Evolutionary conservation across 768 basidiomycete genomes (phyloP).

Genomic region (Pulveroboletus frians): DNA sequence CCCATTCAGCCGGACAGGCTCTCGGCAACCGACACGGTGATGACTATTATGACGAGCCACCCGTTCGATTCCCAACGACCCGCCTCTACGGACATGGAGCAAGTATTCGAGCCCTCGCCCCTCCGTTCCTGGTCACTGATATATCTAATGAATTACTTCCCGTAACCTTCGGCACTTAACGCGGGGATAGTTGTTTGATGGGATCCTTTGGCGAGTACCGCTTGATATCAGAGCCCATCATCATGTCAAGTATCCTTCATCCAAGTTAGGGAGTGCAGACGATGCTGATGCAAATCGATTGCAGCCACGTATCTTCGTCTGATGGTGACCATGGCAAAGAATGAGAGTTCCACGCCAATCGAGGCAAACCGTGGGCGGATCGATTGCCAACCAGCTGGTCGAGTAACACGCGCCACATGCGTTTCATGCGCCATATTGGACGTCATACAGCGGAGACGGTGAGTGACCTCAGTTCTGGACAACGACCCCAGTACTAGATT

Average conservation of each 20-base stretch:
- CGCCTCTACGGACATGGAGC: neutral
- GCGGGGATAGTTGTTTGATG: neutral
- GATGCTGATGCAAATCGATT: neutral
- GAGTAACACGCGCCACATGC: neutral
- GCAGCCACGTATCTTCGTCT: conserved; percentile 1
- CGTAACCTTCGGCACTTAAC: neutral
- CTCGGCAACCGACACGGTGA: neutral
- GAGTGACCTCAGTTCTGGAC: neutral
- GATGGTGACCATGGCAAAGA: neutral
- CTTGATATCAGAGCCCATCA: neutral
- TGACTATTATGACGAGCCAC: neutral
- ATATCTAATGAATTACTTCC: neutral
- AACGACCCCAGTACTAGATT: neutral
- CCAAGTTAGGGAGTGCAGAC: neutral
- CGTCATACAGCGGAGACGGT: neutral
- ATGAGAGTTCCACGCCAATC: neutral
- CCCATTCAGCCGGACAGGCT: neutral
- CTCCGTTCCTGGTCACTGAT: neutral
- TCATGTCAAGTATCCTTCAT: neutral
- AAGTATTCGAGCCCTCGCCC: neutral
- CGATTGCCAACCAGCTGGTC: neutral
- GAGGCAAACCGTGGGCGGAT: neutral
- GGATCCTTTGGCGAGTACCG: neutral
- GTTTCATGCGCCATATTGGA: neutral
- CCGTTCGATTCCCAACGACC: neutral